Evolutionary conservation across 805 yeast genomes (phyloP).

Genomic region (Yarrowia divulgata): DNA sequence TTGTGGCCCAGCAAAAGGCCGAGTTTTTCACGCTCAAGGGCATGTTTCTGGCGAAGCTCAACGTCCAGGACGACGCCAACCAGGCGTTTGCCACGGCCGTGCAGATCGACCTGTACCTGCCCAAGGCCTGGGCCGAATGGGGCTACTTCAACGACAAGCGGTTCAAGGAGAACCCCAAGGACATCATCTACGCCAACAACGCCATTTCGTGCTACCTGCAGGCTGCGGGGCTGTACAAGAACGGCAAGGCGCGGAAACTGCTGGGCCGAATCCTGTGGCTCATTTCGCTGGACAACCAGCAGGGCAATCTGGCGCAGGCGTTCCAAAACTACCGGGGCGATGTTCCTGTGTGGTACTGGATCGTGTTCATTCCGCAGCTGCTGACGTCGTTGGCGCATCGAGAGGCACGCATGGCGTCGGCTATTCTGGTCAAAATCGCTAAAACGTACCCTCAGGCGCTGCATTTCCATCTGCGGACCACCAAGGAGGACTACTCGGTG

Average conservation of each 20-base stretch:
- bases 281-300: slow-evolving; percentile 84
- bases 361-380: slow-evolving; percentile 93
- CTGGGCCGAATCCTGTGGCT: slow-evolving; percentile 93
- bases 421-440: slow-evolving; percentile 87
- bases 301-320: slow-evolving; percentile 81
- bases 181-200: slow-evolving; percentile 84
- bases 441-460: slow-evolving; percentile 97
- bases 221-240: slow-evolving; percentile 96
- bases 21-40: slow-evolving; percentile 98
- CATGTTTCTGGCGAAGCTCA: slow-evolving; percentile 91
- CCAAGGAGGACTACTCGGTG: slow-evolving; percentile 90
- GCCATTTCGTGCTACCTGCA: slow-evolving; percentile 96
- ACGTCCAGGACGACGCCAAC: slow-evolving; percentile 92
- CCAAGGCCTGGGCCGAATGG: slow-evolving; percentile 99
- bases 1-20: slow-evolving; percentile 97
- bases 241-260: slow-evolving; percentile 85
- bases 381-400: slow-evolving; percentile 87
- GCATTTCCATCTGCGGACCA: slow-evolving; percentile 93
- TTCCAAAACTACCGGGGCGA: slow-evolving; percentile 94
- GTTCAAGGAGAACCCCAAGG: slow-evolving; percentile 81
- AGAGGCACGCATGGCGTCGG: slow-evolving; percentile 89
- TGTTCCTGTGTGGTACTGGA: slow-evolving; percentile 99
- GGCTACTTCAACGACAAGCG: slow-evolving; percentile 92
- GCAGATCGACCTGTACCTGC: slow-evolving; percentile 89
- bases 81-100: slow-evolving; percentile 98